Conservation (phyloP, 2,329 filamentous ascomycete species). For the Pezicula neosporulosa region DNA sequence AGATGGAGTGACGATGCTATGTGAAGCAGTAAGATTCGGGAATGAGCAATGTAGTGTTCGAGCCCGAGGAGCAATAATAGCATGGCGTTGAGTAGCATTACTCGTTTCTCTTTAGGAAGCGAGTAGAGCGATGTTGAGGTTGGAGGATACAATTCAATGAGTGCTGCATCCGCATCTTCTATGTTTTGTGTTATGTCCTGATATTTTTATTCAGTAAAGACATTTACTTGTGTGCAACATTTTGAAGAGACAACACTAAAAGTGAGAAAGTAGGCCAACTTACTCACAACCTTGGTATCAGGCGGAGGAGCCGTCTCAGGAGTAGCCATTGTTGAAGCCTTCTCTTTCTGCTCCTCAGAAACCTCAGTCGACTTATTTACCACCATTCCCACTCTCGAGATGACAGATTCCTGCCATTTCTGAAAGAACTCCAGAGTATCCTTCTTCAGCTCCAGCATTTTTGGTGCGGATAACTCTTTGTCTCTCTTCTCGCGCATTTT, state of each 20-base stretch:
- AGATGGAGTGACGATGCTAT: slow-evolving; percentile 70
- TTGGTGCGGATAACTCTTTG: slow-evolving; percentile 45
- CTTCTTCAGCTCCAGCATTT: slow-evolving; percentile 63
- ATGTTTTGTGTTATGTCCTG: slow-evolving; percentile 36
- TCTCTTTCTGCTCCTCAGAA: slow-evolving; percentile 24
- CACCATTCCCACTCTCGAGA: slow-evolving; percentile 67
- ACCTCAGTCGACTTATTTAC: slow-evolving; percentile 51
- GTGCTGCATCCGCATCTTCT: slow-evolving; percentile 43
- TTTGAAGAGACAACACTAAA: background rate
- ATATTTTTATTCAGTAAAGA: slow-evolving; percentile 7
- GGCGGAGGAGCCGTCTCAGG: slow-evolving; percentile 8
- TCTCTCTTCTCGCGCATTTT: slow-evolving; percentile 32
- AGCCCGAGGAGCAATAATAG: slow-evolving; percentile 72
- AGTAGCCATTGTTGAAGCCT: slow-evolving; percentile 25
- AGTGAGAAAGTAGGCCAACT: slow-evolving; percentile 6
- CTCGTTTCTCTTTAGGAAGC: slow-evolving; percentile 57
- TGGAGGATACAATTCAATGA: slow-evolving; percentile 52
- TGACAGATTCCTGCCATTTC: slow-evolving; percentile 73
- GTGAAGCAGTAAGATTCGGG: slow-evolving; percentile 67
- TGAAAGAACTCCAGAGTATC: slow-evolving; percentile 70
- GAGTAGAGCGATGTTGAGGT: slow-evolving; percentile 57
- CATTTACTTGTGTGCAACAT: background rate
- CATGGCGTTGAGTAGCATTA: slow-evolving; percentile 67
- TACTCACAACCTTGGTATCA: slow-evolving; percentile 24
- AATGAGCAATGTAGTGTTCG: slow-evolving; percentile 73